Evolutionary conservation across 192 early-diverging fungal species (phyloP).

Genomic region (Ramicandelaber brevisporus): DNA sequence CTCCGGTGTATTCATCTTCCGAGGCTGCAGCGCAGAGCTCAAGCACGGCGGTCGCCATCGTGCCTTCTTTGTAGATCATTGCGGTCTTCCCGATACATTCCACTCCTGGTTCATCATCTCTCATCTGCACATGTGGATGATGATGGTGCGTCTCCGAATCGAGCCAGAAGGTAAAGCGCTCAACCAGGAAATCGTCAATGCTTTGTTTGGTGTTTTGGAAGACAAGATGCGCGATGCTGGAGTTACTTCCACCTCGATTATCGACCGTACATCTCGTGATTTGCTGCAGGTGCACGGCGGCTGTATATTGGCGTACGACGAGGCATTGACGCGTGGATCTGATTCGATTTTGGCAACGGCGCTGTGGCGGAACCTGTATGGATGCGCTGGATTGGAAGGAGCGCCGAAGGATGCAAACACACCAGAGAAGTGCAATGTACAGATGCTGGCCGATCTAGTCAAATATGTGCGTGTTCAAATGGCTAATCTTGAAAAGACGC

Average conservation of each 20-base stretch:
- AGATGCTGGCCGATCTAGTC: conserved; percentile 1
- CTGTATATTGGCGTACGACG: conserved; percentile 71
- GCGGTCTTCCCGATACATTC: conserved; percentile 57
- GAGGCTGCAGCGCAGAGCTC: too few relatives aligned
- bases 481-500: too few relatives aligned
- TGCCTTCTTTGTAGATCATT: conserved; percentile 17
- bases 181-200: conserved; percentile 66
- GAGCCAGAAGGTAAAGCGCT: conserved; percentile 47
- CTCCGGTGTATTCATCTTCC: too few relatives aligned
- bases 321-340: conserved; percentile 59
- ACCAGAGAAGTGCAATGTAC: neutral
- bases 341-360: conserved; percentile 77
- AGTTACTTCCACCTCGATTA: conserved; percentile 41
- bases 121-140: conserved; percentile 81
- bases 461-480: too few relatives aligned
- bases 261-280: conserved; percentile 50
- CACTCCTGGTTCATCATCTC: conserved; percentile 88
- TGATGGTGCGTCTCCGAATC: conserved; percentile 55
- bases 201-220: conserved; percentile 76
- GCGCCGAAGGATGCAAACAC: too few relatives aligned
- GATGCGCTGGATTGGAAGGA: too few relatives aligned
- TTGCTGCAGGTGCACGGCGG: conserved; percentile 68
- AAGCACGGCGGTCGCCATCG: too few relatives aligned
- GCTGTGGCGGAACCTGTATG: conserved; percentile 36
- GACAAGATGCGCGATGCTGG: conserved; percentile 55